Evolutionary conservation across 2,329 filamentous ascomycete genomes (phyloP).

Genomic region (Colletotrichum sp.): DNA sequence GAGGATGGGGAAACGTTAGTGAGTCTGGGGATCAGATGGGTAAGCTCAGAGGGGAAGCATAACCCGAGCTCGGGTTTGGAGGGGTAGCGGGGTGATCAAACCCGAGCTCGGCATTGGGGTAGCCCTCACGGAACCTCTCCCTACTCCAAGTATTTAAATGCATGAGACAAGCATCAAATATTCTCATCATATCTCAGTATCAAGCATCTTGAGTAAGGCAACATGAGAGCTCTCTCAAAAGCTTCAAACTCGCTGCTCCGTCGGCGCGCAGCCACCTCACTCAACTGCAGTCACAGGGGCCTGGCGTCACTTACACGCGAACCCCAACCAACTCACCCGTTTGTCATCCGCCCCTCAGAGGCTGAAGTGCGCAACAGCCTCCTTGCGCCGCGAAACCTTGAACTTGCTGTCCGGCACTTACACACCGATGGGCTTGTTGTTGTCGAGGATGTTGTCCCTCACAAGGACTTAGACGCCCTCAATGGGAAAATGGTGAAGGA

Average conservation of each 20-base stretch:
- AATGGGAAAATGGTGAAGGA: constrained; percentile 66
- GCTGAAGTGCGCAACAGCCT: not conserved
- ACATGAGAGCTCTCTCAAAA: not conserved
- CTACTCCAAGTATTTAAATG: not conserved
- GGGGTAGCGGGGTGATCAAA: not conserved
- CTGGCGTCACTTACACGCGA: constrained; percentile 7
- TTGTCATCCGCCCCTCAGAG: constrained; percentile 38
- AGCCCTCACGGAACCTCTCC: not conserved
- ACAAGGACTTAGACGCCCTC: constrained; percentile 56
- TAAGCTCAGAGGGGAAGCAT: constrained; percentile 13
- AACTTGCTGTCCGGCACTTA: constrained; percentile 56
- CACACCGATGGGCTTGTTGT: constrained; percentile 62
- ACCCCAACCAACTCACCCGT: constrained; percentile 10
- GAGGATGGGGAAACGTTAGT: not conserved
- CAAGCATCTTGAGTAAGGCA: not conserved
- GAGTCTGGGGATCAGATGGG: not conserved
- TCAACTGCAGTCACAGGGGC: not conserved
- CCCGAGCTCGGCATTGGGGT: constrained; percentile 31
- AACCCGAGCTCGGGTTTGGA: constrained; percentile 36
- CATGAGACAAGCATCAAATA: not conserved
- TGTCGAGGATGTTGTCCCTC: constrained; percentile 56
- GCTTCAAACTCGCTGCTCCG: not conserved
- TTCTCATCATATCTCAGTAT: not conserved
- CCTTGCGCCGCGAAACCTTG: constrained; percentile 54
- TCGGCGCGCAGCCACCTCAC: not conserved